These are phyloP conservation scores for Stellera chamaejasme DNA, from an alignment of 345 rosid species.

Conservation along the genomic window DNA sequence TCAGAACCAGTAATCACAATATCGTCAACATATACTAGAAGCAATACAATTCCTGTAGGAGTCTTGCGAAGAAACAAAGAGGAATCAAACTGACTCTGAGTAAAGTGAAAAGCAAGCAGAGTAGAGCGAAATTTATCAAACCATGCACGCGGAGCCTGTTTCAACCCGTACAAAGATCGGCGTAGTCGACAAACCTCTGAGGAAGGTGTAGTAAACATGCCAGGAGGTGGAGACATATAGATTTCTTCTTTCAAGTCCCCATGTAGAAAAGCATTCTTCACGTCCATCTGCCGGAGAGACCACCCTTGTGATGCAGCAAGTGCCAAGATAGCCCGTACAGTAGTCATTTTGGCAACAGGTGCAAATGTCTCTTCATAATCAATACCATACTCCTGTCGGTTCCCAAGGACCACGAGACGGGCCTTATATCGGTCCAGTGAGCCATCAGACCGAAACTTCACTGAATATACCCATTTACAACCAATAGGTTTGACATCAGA, in stretches of 20 bases:
- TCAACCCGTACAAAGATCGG: background rate
- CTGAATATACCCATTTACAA: constrained; percentile 3
- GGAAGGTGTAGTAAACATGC: background rate
- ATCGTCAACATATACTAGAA: background rate
- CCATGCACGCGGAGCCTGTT: background rate
- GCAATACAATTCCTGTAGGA: background rate
- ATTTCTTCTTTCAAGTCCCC: background rate
- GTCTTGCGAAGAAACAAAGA: constrained; percentile 7
- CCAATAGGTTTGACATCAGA: background rate
- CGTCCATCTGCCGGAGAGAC: background rate
- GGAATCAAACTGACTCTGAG: background rate
- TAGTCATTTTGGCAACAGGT: constrained; percentile 1
- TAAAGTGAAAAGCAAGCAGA: background rate
- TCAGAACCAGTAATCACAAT: background rate
- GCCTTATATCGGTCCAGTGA: background rate
- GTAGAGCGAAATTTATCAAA: background rate
- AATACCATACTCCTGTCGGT: background rate
- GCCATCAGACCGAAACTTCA: background rate
- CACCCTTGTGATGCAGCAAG: background rate
- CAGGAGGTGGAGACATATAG: background rate
- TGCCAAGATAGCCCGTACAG: background rate
- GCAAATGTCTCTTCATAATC: constrained; percentile 10
- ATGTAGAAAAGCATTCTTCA: constrained; percentile 4
- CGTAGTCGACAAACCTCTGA: background rate
- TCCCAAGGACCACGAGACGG: background rate